Evolutionary conservation across 371 early-diverging fungal genomes (phyloP).

Genomic region (Sporodiniella umbellata): DNA sequence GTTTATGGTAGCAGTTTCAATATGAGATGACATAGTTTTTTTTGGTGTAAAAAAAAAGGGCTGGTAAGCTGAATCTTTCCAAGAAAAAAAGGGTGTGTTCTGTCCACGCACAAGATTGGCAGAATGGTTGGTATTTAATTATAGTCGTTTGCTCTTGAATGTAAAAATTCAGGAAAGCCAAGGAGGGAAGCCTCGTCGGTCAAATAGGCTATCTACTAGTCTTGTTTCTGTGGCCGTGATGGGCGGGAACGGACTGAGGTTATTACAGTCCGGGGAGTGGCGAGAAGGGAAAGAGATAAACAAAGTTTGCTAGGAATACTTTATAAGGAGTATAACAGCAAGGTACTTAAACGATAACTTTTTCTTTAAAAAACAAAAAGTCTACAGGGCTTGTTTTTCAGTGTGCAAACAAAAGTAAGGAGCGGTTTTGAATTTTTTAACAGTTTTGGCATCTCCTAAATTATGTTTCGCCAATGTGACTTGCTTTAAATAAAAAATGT

Average conservation of each 20-base stretch:
- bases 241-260: constrained; percentile 54
- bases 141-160: constrained; percentile 1
- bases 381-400: no score
- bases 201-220: constrained; percentile 58
- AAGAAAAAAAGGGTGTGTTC: neutral
- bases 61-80: neutral
- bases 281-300: constrained; percentile 16
- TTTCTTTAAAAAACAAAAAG: no score
- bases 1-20: constrained; percentile 33
- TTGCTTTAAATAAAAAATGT: no score
- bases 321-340: constrained; percentile 22
- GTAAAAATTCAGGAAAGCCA: constrained; percentile 50
- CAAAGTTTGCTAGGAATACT: constrained; percentile 20
- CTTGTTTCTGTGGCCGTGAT: constrained; percentile 70
- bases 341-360: constrained; percentile 3
- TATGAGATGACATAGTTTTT: constrained; percentile 29
- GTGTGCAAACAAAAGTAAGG: no score
- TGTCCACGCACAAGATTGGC: neutral
- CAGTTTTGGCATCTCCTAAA: no score
- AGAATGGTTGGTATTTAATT: neutral
- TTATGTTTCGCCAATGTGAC: no score
- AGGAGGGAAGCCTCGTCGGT: constrained; percentile 67
- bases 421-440: no score
- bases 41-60: neutral
- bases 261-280: constrained; percentile 49